Conservation (phyloP, 305 asterid genomes). For the Fraxinus greggii region DNA sequence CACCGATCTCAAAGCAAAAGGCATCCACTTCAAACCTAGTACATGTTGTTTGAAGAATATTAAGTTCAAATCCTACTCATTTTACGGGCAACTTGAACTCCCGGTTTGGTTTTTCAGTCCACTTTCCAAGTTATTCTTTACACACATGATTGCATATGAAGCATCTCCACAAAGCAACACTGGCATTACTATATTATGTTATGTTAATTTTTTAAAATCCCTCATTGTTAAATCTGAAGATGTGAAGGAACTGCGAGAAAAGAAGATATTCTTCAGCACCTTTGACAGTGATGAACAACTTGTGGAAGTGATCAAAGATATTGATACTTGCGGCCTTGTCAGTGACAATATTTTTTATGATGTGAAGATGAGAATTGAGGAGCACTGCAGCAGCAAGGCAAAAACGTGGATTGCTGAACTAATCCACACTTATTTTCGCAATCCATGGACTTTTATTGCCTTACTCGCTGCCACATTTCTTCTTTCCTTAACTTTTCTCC, state of each 20-base stretch:
- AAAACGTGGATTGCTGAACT: neutral
- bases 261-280: slow-evolving; percentile 4
- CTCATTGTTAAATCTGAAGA: slow-evolving; percentile 1
- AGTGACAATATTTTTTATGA: neutral
- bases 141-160: slow-evolving; percentile 23
- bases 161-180: neutral
- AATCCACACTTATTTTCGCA: neutral
- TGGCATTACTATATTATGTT: neutral
- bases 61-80: slow-evolving; percentile 20
- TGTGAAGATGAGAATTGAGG: slow-evolving; percentile 9
- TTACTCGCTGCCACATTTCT: neutral
- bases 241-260: slow-evolving; percentile 25
- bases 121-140: neutral
- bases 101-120: slow-evolving; percentile 10
- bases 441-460: neutral
- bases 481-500: neutral
- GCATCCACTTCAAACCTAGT: slow-evolving; percentile 27
- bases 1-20: slow-evolving; percentile 37
- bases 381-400: slow-evolving; percentile 9
- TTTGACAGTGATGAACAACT: slow-evolving; percentile 22
- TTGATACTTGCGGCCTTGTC: neutral
- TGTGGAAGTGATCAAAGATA: neutral
- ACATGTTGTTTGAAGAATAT: slow-evolving; percentile 12
- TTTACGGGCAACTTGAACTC: slow-evolving; percentile 18
- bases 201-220: slow-evolving; percentile 15